A percentile compares a stretch with the other conserved stretches of the same genome.
phyloP scores from a whole-genome alignment of 371 early-diverging fungal species.

The Mucor piriformis region DNA sequence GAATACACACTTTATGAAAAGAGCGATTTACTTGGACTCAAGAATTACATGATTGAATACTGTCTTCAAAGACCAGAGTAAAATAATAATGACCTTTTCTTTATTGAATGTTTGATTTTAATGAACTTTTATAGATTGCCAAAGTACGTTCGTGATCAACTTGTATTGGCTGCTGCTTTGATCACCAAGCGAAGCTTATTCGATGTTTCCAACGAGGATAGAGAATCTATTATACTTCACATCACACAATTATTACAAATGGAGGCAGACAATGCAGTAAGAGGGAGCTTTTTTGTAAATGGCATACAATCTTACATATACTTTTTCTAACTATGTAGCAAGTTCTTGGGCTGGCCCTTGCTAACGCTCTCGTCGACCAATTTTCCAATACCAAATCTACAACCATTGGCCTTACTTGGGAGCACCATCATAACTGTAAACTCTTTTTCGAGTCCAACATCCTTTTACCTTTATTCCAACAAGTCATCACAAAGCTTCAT shows the following conservation, averaged over 20 bases:
- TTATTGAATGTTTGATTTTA: too few relatives aligned
- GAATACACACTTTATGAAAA: constrained; percentile 62
- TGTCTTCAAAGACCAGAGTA: constrained; percentile 51
- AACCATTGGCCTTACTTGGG: constrained; percentile 65
- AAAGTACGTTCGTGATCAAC: constrained; percentile 52
- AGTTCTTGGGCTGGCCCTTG: constrained; percentile 56
- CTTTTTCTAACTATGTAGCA: constrained; percentile 20
- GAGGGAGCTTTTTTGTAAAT: too few relatives aligned
- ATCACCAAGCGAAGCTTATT: constrained; percentile 71
- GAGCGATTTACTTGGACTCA: constrained; percentile 50
- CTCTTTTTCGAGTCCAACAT: constrained; percentile 63
- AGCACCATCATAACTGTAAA: constrained; percentile 70
- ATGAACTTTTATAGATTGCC: constrained; percentile 30
- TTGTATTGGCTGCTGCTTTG: constrained; percentile 55
- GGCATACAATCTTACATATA: background rate
- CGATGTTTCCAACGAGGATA: constrained; percentile 57
- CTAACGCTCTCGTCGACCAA: constrained; percentile 65
- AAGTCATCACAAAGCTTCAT: constrained; percentile 38
- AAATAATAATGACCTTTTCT: constrained; percentile 4
- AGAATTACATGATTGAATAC: constrained; percentile 62
- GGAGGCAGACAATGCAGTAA: constrained; percentile 48
- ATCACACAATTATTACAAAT: constrained; percentile 56
- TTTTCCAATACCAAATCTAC: constrained; percentile 67
- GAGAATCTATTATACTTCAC: constrained; percentile 54
- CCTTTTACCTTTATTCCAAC: constrained; percentile 37